Base-by-base conservation (phyloP, 2,329 filamentous ascomycete species). In the Xylariaceae sp. region DNA sequence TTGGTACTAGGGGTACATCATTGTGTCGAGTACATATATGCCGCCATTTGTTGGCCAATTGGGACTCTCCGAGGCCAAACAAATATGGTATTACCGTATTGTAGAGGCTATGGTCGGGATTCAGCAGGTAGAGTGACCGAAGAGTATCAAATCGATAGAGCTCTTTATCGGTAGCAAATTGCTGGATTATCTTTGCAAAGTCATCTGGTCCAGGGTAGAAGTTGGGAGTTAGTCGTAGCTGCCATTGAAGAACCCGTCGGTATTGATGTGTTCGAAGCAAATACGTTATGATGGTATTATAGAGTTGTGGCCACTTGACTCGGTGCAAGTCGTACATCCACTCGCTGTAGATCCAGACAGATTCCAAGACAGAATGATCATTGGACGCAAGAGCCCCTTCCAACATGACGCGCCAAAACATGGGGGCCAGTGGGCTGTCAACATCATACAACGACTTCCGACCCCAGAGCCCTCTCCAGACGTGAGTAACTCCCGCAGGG, bases 11-110 rank as follows among this genome's bases (percentile, higher is more conserved):
- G 2, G 81, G 80, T 23, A 68, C 35, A 54, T 83, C 81, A 15
- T 70, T 66, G 40, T 73, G 70, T 1, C 59, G 55, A 26, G 77
- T 53, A 10, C 81, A 70, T 3, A 72, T 64, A 20, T 67, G 67
- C 33, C 81, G 76, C 81, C 81, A 84, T n/a, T 60, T 58, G 8
- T 67, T 69, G 6, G 81, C 81, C 13, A 77, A 57, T 2, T 60
- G 61, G 1, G 76, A 76, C 27, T 73, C 67, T 1, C 81, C 81
- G n/a, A 70, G 67, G 4, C 72, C 66, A 60, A 78, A 83, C 2
- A 84, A 69, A 44, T 75, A 67, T 3, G 81, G 79, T n/a, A 84
- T 72, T 6, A 84, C 50, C 16, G 70, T 66, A 58, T 83, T 80
- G 62, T 84, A 84, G 0, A 83, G 60, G 9, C 65, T 58, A 35